These are phyloP conservation scores for Fraxinus dipetala DNA, from an alignment of 305 asterid species.

Conservation along the genomic window DNA sequence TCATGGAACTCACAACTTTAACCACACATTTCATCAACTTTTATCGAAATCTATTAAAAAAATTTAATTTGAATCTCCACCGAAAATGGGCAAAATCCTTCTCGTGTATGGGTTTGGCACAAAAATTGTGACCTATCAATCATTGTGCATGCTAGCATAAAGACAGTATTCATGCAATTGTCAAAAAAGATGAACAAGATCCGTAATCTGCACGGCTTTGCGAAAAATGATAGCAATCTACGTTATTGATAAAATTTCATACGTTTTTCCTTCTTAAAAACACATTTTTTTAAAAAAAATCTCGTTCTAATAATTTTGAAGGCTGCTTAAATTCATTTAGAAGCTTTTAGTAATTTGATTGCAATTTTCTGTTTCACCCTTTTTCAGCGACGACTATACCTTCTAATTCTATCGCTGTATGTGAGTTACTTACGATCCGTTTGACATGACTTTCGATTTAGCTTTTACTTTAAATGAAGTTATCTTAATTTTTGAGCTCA, in stretches of 20 bases:
- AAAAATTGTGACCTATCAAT: not conserved
- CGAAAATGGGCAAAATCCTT: not conserved
- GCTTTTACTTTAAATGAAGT: no score
- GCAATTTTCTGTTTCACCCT: not conserved
- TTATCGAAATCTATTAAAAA: no score
- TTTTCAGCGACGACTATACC: not conserved
- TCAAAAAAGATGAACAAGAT: conserved; percentile 1
- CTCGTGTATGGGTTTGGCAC: not conserved
- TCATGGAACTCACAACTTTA: no score
- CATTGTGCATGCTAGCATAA: conserved; percentile 21
- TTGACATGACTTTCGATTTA: no score
- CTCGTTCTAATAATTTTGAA: not conserved
- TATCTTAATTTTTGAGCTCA: no score
- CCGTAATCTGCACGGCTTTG: conserved; percentile 35
- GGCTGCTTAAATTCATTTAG: not conserved
- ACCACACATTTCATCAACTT: no score
- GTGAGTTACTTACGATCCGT: not conserved
- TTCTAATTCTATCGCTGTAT: not conserved
- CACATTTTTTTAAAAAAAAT: not conserved
- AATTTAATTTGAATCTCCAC: no score
- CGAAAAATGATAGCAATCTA: not conserved
- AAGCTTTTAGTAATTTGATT: not conserved
- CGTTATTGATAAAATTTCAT: not conserved
- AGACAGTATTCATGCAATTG: conserved; percentile 19
- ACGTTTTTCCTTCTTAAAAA: not conserved